phyloP scores from a whole-genome alignment of 164 flowering plant genomes.

The Vitis rotundifolia region DNA sequence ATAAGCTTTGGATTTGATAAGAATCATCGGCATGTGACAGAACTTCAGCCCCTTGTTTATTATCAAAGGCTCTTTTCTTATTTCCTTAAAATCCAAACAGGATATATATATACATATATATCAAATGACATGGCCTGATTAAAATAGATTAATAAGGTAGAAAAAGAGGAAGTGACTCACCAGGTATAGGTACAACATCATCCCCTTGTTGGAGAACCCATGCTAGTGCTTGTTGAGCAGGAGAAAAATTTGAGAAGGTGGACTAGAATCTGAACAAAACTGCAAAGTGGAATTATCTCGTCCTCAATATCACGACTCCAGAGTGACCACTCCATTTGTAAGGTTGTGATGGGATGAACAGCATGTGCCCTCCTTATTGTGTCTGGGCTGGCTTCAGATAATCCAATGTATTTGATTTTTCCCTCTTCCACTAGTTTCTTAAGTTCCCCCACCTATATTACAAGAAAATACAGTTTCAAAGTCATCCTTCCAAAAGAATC shows the following conservation, averaged over 20 bases:
- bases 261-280: slow-evolving; percentile 17
- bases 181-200: slow-evolving; percentile 26
- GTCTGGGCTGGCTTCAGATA: slow-evolving; percentile 37
- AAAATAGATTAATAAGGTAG: neutral
- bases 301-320: slow-evolving; percentile 44
- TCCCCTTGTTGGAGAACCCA: slow-evolving; percentile 30
- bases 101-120: too few relatives aligned
- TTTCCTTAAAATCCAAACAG: too few relatives aligned
- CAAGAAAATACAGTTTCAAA: neutral
- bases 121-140: neutral
- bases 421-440: slow-evolving; percentile 45
- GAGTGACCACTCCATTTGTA: slow-evolving; percentile 46
- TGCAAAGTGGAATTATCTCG: slow-evolving; percentile 39
- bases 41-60: too few relatives aligned
- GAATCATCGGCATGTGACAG: too few relatives aligned
- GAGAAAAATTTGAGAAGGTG: too few relatives aligned
- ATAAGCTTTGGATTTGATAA: too few relatives aligned
- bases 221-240: neutral
- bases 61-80: too few relatives aligned
- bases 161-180: slow-evolving; percentile 5
- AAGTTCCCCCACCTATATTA: slow-evolving; percentile 32
- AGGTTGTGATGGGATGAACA: slow-evolving; percentile 36
- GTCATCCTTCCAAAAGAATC: neutral
- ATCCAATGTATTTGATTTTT: slow-evolving; percentile 35
- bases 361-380: slow-evolving; percentile 41